Conservation (phyloP, 2,329 filamentous ascomycete genomes). For the Blastomyces emzantsi region DNA sequence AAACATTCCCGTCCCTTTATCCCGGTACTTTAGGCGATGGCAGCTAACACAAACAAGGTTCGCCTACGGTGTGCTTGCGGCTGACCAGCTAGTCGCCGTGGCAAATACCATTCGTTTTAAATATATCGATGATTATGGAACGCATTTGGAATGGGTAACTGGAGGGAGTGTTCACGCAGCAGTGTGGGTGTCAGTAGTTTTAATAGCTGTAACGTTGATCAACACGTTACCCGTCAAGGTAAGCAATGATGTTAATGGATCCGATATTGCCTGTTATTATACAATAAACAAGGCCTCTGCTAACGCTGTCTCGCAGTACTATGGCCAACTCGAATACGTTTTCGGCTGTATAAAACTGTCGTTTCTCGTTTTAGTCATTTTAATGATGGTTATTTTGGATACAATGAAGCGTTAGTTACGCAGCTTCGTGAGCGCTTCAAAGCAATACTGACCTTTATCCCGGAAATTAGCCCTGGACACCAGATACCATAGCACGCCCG, state of each 20-base stretch:
- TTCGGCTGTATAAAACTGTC: constrained; percentile 30
- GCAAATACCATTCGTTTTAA: constrained; percentile 36
- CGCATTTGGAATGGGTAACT: constrained; percentile 25
- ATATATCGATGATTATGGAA: constrained; percentile 25
- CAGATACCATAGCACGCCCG: constrained; percentile 31
- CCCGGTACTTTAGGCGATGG: constrained; percentile 20
- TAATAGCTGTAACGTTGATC: constrained; percentile 26
- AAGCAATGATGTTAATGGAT: constrained; percentile 28
- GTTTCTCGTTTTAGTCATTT: constrained; percentile 35
- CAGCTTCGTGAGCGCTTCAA: background rate
- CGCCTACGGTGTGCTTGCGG: constrained; percentile 25
- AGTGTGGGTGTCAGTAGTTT: constrained; percentile 31
- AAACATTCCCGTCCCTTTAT: constrained; percentile 7
- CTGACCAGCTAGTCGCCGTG: constrained; percentile 33
- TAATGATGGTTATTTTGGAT: constrained; percentile 37
- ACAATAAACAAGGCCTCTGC: constrained; percentile 19
- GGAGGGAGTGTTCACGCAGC: constrained; percentile 27
- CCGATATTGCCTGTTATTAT: constrained; percentile 18
- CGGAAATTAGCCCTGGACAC: constrained; percentile 25
- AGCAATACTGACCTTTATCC: constrained; percentile 20
- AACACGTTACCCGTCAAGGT: constrained; percentile 31
- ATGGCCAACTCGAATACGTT: constrained; percentile 31
- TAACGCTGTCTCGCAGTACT: constrained; percentile 33
- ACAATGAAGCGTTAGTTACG: constrained; percentile 29
- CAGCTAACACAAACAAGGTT: constrained; percentile 22